Base-by-base conservation (phyloP, 805 yeast species). In the Candida ficus region DNA sequence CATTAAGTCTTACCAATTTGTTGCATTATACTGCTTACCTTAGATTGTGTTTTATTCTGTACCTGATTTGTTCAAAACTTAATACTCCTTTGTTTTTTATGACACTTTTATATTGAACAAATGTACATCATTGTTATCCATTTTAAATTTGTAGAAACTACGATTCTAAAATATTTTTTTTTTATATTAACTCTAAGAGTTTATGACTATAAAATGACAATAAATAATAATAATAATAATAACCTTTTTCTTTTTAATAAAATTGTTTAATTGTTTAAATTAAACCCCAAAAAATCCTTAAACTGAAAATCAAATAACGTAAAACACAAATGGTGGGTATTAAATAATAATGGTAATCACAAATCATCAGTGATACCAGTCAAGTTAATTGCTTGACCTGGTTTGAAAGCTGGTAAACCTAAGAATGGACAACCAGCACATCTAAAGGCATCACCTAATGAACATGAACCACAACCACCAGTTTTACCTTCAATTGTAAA, bases 351-450 rank as follows among this genome's bases (percentile, higher is more conserved):
- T 12, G 12, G 9, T 21, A 28, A 28, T 26, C 53, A 85, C 52
- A 85, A 70, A 60, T 87, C 95, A 61, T 84, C 95, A 30, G 83
- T 84, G 52, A 84, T 77, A 39, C 78, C 75, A 54, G 76, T 88
- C 47, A 91, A 66, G 25, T 83, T 80, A 40, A 93, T 79, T 10
- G 80, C 80, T 66, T 93, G 95, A 38, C 99, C 99, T 1, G 98
- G 99, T 64, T 89, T 89, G 74, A 93, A 93, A 4, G 99, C 97
- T 13, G 99, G 99, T 34, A 93, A 70, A 0, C 99, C 99, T 50
- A 93, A 68, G 64, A 82, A 93, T 29, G 99, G 99, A 66, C 99
- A 93, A 3, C 98, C 97, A 52, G 90, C 95, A 62, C 99, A 93
- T 57, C 99, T 73, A 67, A 93, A 93, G 0, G 99, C 99, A 62